Conservation (phyloP, 1,284 basidiomycete species). For the Rhizoctonia solani region DNA sequence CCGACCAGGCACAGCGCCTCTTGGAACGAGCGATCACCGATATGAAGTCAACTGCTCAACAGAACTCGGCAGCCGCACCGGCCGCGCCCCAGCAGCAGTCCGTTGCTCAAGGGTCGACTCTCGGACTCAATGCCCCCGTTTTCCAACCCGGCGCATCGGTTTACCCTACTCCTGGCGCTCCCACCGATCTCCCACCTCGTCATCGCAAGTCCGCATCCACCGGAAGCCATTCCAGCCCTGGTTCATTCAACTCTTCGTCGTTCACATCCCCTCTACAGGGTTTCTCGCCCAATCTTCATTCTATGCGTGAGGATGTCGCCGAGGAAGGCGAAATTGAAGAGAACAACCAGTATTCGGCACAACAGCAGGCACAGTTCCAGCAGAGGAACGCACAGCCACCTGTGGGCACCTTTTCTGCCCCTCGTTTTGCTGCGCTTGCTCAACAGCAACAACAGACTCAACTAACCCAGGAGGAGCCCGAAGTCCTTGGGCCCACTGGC, state of each 20-base stretch:
- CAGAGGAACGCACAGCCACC: conserved; percentile 65
- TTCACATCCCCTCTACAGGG: conserved; percentile 64
- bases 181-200: conserved; percentile 50
- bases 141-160: conserved; percentile 68
- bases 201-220: conserved; percentile 80
- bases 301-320: conserved; percentile 80
- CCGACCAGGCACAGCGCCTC: conserved; percentile 53
- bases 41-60: conserved; percentile 58
- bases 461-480: conserved; percentile 47
- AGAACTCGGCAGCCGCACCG: conserved; percentile 42
- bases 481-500: conserved; percentile 72
- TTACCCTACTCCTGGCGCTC: conserved; percentile 53
- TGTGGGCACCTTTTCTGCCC: conserved; percentile 71
- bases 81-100: conserved; percentile 49
- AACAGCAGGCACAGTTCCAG: conserved; percentile 58
- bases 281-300: conserved; percentile 74
- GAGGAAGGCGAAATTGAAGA: conserved; percentile 81
- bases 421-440: conserved; percentile 83
- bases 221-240: conserved; percentile 50
- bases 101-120: conserved; percentile 52
- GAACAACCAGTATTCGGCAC: conserved; percentile 48
- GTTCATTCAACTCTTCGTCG: conserved; percentile 43
- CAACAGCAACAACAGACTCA: conserved; percentile 36
- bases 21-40: conserved; percentile 83
- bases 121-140: conserved; percentile 67